phyloP scores from a whole-genome alignment of 495 filamentous ascomycete species.

The Hypoxylon lenormandii region DNA sequence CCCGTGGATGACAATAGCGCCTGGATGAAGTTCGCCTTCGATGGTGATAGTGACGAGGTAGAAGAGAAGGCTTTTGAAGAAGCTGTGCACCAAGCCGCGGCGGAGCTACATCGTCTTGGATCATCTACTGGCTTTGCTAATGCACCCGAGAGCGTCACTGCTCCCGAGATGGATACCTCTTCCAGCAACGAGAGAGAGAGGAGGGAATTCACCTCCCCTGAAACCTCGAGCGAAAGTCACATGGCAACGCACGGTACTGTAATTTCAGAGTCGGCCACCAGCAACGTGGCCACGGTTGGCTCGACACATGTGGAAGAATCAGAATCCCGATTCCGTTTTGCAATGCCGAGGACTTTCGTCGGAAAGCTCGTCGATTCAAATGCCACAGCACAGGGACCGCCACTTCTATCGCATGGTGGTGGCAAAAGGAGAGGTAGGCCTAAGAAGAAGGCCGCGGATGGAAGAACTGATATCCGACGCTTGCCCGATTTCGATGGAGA shows the following conservation, averaged over 20 bases:
- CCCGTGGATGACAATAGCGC: conserved; percentile 43
- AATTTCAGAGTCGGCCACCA: conserved; percentile 44
- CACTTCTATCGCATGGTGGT: conserved; percentile 12
- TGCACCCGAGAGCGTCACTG: conserved; percentile 20
- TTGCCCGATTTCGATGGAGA: conserved; percentile 59
- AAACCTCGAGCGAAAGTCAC: conserved; percentile 39
- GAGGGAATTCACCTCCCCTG: conserved; percentile 16
- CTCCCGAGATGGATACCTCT: conserved; percentile 10
- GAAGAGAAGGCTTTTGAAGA: conserved; percentile 50
- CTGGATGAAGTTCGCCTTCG: conserved; percentile 59
- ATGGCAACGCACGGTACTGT: conserved; percentile 37
- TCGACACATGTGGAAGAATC: conserved; percentile 34
- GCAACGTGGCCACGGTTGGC: conserved; percentile 40
- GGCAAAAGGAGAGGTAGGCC: conserved; percentile 48
- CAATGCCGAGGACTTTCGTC: conserved; percentile 57
- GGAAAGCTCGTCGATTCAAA: conserved; percentile 48
- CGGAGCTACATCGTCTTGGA: conserved; percentile 47
- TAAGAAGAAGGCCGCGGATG: conserved; percentile 52
- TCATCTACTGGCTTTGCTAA: conserved; percentile 7
- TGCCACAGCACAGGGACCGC: neutral
- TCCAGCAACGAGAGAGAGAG: neutral
- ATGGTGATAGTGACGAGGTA: conserved; percentile 54
- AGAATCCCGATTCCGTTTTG: conserved; percentile 52
- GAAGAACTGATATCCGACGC: conserved; percentile 56
- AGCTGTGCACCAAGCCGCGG: conserved; percentile 53